A percentile compares a stretch with the other conserved stretches of the same genome.
These are phyloP conservation scores for Didymella pomorum DNA, from an alignment of 2,329 filamentous ascomycete genomes.

Conservation along the genomic window DNA sequence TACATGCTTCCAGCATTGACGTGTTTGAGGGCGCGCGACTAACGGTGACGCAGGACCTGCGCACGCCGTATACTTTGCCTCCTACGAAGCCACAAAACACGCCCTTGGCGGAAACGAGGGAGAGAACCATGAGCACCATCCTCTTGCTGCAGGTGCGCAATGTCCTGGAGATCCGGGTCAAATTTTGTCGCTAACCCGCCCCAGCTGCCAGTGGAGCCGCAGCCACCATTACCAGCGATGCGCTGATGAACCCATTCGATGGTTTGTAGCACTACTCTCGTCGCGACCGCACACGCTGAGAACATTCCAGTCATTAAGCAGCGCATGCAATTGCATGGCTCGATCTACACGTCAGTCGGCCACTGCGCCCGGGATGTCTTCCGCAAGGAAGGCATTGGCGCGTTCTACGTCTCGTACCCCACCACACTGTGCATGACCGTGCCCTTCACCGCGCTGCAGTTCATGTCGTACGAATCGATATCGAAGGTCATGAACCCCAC, in stretches of 20 bases:
- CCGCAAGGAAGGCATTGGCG: constrained; percentile 82
- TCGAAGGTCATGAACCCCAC: constrained; percentile 91
- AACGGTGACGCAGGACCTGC: constrained; percentile 74
- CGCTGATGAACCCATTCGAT: constrained; percentile 99
- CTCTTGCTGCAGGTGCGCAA: constrained; percentile 81
- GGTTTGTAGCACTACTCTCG: constrained; percentile 63
- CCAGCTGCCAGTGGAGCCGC: constrained; percentile 90
- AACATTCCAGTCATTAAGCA: constrained; percentile 86
- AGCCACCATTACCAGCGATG: constrained; percentile 96
- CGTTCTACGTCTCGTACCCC: constrained; percentile 98
- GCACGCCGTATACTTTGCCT: constrained; percentile 97
- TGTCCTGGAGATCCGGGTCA: not conserved
- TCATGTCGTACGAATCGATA: constrained; percentile 96
- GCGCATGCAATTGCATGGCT: constrained; percentile 97
- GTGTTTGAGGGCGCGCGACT: constrained; percentile 23
- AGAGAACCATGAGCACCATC: constrained; percentile 88
- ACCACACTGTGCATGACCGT: constrained; percentile 99
- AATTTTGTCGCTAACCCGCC: constrained; percentile 45
- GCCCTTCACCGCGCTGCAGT: constrained; percentile 95
- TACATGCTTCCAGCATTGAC: constrained; percentile 51
- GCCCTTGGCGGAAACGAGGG: constrained; percentile 89
- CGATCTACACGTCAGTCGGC: constrained; percentile 84
- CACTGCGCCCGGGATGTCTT: constrained; percentile 92
- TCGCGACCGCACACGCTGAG: constrained; percentile 28
- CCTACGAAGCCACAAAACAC: constrained; percentile 97